A percentile compares a stretch with the other conserved stretches of the same genome.
Conservation (phyloP, 2,329 filamentous ascomycete species). For the Pestalotiopsis fici region DNA sequence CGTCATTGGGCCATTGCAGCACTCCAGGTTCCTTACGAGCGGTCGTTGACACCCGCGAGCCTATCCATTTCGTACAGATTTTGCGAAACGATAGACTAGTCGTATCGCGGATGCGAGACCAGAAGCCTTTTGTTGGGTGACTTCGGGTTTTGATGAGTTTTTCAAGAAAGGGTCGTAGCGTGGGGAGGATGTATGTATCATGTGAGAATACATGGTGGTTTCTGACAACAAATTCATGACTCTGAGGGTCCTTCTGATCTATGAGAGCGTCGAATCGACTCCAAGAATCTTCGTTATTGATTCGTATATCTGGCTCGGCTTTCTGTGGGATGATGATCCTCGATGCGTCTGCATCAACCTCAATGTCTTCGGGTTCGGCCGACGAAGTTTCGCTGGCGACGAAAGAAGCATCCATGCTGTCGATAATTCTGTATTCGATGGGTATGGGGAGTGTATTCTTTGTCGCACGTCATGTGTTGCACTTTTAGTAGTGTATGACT, state of each 20-base stretch:
- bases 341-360: too few relatives aligned
- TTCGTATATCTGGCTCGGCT: not conserved
- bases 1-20: not conserved
- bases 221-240: not conserved
- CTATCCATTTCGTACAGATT: not conserved
- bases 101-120: not conserved
- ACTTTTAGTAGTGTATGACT: not conserved
- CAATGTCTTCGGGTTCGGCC: too few relatives aligned
- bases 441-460: not conserved
- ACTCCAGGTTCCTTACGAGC: not conserved
- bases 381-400: not conserved
- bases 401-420: not conserved
- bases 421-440: not conserved
- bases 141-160: not conserved
- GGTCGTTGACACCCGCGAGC: not conserved
- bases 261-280: not conserved
- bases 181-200: not conserved
- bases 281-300: too few relatives aligned
- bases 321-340: not conserved
- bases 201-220: not conserved
- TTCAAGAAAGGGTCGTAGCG: not conserved
- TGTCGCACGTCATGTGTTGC: not conserved
- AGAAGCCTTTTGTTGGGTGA: not conserved
- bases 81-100: not conserved
- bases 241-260: not conserved